Evolutionary conservation across 768 basidiomycete genomes (phyloP).

Genomic region (Trametes elegans): DNA sequence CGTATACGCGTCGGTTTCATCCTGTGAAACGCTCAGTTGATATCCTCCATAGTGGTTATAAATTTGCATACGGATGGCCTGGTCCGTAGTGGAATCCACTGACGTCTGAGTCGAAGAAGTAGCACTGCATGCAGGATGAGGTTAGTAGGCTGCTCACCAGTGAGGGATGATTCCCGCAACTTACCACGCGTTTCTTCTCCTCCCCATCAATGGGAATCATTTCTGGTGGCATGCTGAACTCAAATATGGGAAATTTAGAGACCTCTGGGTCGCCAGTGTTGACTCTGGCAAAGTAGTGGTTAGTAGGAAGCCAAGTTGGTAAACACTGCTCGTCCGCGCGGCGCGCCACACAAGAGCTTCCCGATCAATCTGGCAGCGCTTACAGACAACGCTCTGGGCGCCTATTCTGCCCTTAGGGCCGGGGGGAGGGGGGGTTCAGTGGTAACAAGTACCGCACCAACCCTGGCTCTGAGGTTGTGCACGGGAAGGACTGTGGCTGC

Average conservation of each 20-base stretch:
- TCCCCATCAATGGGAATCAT: conserved; percentile 54
- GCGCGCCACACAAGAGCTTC: background rate
- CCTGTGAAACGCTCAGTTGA: conserved; percentile 37
- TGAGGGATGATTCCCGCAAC: too few species aligned
- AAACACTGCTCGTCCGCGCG: conserved; percentile 1
- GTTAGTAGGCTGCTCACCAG: too few species aligned
- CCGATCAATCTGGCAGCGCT: conserved; percentile 19
- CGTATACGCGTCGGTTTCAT: conserved; percentile 99
- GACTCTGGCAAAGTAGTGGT: too few species aligned
- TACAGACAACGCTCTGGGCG: background rate
- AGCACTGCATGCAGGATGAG: conserved; percentile 58
- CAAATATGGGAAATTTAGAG: too few species aligned
- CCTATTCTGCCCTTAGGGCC: too few species aligned
- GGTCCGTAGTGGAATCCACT: conserved; percentile 99
- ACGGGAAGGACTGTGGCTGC: too few species aligned
- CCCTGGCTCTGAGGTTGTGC: too few species aligned
- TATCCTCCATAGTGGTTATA: background rate
- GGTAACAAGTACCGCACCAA: too few species aligned
- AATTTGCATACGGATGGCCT: conserved; percentile 74
- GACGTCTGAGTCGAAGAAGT: conserved; percentile 99
- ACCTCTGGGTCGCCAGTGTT: too few species aligned
- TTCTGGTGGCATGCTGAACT: conserved; percentile 29
- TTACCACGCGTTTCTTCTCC: conserved; percentile 86
- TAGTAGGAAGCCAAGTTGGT: conserved; percentile 3
- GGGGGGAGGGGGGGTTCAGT: too few species aligned